Evolutionary conservation across 2,329 filamentous ascomycete genomes (phyloP).

Genomic region (Zymoseptoria pseudotritici): DNA sequence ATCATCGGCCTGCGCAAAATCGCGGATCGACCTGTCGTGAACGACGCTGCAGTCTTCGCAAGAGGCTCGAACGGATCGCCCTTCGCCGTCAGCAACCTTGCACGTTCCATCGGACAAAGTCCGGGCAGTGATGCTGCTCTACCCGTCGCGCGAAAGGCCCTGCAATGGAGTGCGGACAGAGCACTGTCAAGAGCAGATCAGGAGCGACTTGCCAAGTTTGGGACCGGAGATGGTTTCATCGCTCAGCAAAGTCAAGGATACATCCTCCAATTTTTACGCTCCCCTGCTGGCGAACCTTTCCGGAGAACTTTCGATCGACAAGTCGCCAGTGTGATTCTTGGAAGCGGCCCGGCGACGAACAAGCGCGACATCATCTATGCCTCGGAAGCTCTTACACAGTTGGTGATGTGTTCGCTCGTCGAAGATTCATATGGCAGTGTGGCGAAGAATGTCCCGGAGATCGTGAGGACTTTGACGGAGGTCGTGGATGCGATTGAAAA

Average conservation of each 20-base stretch:
- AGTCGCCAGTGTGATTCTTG: constrained; percentile 61
- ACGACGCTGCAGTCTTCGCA: constrained; percentile 20
- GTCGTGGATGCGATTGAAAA: constrained; percentile 62
- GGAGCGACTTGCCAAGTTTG: constrained; percentile 37
- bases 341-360: constrained; percentile 60
- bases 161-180: constrained; percentile 21
- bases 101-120: constrained; percentile 44
- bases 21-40: constrained; percentile 18
- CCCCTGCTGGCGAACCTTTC: constrained; percentile 59
- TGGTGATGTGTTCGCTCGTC: constrained; percentile 64
- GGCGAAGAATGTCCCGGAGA: constrained; percentile 67
- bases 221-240: neutral
- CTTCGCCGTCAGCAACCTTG: constrained; percentile 37
- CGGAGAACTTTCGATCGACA: constrained; percentile 60
- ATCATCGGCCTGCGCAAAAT: constrained; percentile 21
- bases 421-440: constrained; percentile 84
- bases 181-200: constrained; percentile 44
- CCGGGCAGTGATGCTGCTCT: constrained; percentile 28
- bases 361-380: constrained; percentile 63
- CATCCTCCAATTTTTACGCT: constrained; percentile 42
- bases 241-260: constrained; percentile 10
- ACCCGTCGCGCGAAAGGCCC: constrained; percentile 31
- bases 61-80: constrained; percentile 13
- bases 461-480: constrained; percentile 65
- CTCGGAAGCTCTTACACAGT: constrained; percentile 51